Evolutionary conservation across 345 rosid genomes (phyloP), one percentile per base, ranked within the genome.

Genomic region (Salix udensis): DNA sequence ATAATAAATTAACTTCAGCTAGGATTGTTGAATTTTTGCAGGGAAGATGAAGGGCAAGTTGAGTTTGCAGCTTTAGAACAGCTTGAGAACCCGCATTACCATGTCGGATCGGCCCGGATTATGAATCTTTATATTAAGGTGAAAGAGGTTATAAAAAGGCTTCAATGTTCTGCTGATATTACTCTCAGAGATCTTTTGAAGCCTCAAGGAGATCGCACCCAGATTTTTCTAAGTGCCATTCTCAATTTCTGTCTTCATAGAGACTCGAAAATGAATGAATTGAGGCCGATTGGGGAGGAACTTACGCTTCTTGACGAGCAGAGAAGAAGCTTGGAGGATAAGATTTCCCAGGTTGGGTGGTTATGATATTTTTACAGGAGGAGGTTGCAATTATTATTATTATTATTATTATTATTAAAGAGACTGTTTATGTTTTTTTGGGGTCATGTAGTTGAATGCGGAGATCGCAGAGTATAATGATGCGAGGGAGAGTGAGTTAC

Each of bases 81-180:
- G 82, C 82, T 96, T 24, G 99, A 96, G 89, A 94, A 91, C 76
- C 99, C 98, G n/a, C 95, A 94, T 67, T 82, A 82, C 74, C 93
- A 90, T 69, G 72, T 65, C 8, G 93, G 87, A 5, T 88, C 95
- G 1, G 68, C 88, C 48, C 87, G 82, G 67, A 67, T 42, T 14
- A 83, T 89, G 85, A 87, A 84, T 70, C 77, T 88, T 71, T 89
- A 78, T 71, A 26, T 67, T 71, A 89, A 82, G 84, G 67, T 96
- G 37, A 88, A 81, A 76, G 83, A 85, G 72, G 72, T 88, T 71
- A 34, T 92, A 37, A 79, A 70, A 4, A 70, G 83, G 71, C 77
- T 89, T 16, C 77, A 75, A 5, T 96, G 97, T 78, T 97, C 97
- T 0, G 62, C 78, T 26, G 77, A 82, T 21, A 86, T 96, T 53